A percentile compares a stretch with the other conserved stretches of the same genome.
These are phyloP conservation scores for Conoideocrella luteorostrata DNA, from an alignment of 2,329 filamentous ascomycete species.

Conservation along the genomic window DNA sequence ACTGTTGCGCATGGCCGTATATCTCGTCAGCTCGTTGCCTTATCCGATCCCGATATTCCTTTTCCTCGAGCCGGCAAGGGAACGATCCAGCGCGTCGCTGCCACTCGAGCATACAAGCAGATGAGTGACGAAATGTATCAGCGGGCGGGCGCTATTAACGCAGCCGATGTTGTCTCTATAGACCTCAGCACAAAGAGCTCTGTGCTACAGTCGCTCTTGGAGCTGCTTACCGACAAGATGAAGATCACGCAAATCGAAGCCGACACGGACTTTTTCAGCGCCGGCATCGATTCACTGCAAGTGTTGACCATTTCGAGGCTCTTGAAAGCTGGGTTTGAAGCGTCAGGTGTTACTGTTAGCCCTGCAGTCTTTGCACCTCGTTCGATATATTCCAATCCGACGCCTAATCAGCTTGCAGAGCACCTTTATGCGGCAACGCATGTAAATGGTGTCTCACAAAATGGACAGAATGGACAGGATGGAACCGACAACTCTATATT, in stretches of 20 bases:
- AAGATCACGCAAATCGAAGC: conserved; percentile 13
- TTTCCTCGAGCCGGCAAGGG: conserved; percentile 40
- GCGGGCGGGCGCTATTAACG: conserved; percentile 11
- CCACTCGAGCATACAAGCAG: conserved; percentile 33
- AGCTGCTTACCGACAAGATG: conserved; percentile 10
- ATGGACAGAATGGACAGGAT: neutral
- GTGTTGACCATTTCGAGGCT: conserved; percentile 21
- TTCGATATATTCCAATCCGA: conserved; percentile 24
- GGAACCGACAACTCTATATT: conserved; percentile 7
- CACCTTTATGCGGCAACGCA: conserved; percentile 6
- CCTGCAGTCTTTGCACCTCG: conserved; percentile 14
- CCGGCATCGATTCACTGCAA: conserved; percentile 34
- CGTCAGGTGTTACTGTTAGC: conserved; percentile 11
- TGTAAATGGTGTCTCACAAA: conserved; percentile 2
- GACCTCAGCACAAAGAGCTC: conserved; percentile 17
- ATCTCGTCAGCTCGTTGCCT: conserved; percentile 28
- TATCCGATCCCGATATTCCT: conserved; percentile 34
- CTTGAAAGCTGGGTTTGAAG: conserved; percentile 15
- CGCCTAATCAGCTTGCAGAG: conserved; percentile 18
- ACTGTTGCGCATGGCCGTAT: conserved; percentile 42
- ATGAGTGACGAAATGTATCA: conserved; percentile 38
- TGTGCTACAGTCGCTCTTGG: conserved; percentile 18
- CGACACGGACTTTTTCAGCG: conserved; percentile 29
- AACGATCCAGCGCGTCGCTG: conserved; percentile 34
- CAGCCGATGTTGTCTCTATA: conserved; percentile 4